Conservation (phyloP, 2,329 filamentous ascomycete species). For the Hypoxylon sp. region DNA sequence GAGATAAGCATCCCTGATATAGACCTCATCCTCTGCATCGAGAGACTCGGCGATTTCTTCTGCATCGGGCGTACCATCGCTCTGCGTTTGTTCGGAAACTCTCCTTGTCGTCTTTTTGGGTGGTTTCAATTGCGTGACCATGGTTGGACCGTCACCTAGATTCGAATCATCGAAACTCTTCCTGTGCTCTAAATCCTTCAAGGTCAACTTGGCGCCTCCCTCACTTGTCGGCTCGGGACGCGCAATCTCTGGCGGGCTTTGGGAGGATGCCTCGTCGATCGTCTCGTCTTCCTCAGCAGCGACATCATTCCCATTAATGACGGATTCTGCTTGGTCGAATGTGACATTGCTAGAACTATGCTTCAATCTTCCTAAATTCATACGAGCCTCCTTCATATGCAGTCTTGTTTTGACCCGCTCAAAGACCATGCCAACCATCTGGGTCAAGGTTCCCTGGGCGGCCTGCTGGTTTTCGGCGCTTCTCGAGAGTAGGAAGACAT, state of each 20-base stretch:
- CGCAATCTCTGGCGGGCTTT: conserved; percentile 49
- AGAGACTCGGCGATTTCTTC: conserved; percentile 72
- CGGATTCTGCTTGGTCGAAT: conserved; percentile 63
- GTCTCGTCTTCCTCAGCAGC: conserved; percentile 58
- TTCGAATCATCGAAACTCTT: conserved; percentile 79
- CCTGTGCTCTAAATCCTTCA: conserved; percentile 76
- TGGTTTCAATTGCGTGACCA: conserved; percentile 74
- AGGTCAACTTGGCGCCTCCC: conserved; percentile 69
- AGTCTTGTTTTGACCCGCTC: conserved; percentile 91
- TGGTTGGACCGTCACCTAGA: conserved; percentile 76
- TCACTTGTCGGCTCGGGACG: conserved; percentile 54
- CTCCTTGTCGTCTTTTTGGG: conserved; percentile 61
- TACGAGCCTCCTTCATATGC: conserved; percentile 85
- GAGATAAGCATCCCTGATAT: conserved; percentile 95
- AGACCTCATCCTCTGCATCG: conserved; percentile 90
- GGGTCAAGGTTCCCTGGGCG: conserved; percentile 94
- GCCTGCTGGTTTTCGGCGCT: conserved; percentile 96
- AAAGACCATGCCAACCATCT: conserved; percentile 99
- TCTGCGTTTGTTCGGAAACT: conserved; percentile 67
- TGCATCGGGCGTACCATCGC: conserved; percentile 67
- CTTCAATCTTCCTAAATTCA: conserved; percentile 69
- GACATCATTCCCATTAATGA: conserved; percentile 51
- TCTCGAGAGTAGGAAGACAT: conserved; percentile 96
- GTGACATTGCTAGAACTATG: conserved; percentile 67
- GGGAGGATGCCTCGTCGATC: conserved; percentile 54